Conservation (phyloP, 257 asterid species). For the Solanum medicagineum region DNA sequence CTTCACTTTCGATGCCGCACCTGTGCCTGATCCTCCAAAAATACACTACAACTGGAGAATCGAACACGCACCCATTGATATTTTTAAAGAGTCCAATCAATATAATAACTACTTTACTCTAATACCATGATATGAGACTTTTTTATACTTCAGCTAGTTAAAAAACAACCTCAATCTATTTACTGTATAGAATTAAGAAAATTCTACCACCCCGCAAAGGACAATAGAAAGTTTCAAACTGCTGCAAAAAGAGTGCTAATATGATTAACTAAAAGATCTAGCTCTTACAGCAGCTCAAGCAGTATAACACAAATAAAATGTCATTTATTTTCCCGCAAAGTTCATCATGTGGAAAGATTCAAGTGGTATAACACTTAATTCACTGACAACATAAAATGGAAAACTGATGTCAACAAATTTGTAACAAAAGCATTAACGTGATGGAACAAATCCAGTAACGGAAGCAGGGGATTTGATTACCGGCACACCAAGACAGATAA, state of each 20-base stretch:
- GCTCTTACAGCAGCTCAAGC: not conserved
- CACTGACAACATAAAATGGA: not conserved
- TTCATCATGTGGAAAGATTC: not conserved
- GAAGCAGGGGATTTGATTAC: slow-evolving; percentile 16
- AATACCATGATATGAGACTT: not conserved
- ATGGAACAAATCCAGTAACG: not conserved
- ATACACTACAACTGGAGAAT: not conserved
- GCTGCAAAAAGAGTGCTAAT: not conserved
- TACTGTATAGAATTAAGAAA: not conserved
- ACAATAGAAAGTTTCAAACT: not conserved
- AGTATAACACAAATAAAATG: not conserved
- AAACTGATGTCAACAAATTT: not conserved
- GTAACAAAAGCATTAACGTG: not conserved
- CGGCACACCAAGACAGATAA: slow-evolving; percentile 40
- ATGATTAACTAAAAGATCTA: not conserved
- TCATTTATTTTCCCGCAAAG: not conserved
- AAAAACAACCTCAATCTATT: not conserved
- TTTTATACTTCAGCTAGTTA: not conserved
- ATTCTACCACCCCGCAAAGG: not conserved
- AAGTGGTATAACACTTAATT: not conserved
- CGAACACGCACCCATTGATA: not conserved
- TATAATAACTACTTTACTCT: not conserved
- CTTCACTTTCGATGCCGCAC: not conserved
- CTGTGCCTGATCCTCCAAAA: not conserved
- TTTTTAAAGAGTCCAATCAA: not conserved